Base-by-base conservation (phyloP, 164 flowering plant genomes). In the Umbilicus rupestris region DNA sequence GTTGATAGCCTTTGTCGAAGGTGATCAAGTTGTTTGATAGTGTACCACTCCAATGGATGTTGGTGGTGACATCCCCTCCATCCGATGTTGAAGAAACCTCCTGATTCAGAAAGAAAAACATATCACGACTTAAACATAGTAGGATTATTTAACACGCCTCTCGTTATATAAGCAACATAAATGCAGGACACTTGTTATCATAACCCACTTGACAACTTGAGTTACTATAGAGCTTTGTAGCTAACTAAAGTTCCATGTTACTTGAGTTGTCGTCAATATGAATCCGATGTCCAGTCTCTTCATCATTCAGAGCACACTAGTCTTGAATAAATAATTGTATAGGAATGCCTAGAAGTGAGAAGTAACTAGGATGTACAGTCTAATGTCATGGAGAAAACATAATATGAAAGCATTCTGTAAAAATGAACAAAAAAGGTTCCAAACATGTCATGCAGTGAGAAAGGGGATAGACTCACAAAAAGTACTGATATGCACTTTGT, bases 1-100 rank as follows among this genome's bases (percentile, higher is more conserved):
- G 63, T 73, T 88, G 93, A 70, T 72, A 94, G 63, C 93, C 96
- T 49, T 84, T 84, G 49, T 85, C 92, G 66, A 87, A 89, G 29
- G 72, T 83, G 35, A 89, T 67, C 75, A 82, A 57, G 74, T 89
- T 86, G 46, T 79, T 78, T 0, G 81, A 74, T 39, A 79, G 62
- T 41, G 70, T 77, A 47, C 97, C 97, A 0, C 74, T 82, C 98
- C 98, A 89, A 58, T 77, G 83, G 19, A 90, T 87, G 60, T 83
- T 87, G 0, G 86, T 88, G 3, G 87, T 80, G 9, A 79, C 75
- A 65, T 78, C 73, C 11, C 63, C 75, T 15, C 65, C 79, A 35
- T 24, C 66, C 3, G 78, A 65, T 29, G 88, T 90, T 49, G 96
- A 78, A 45, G 79, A 73, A 30, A 87, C 77, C 64, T 83, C 90